Evolutionary conservation across 202 grass and related monocot species (phyloP), one percentile per base, ranked within the genome.

Genomic region (Setaria viridis): DNA sequence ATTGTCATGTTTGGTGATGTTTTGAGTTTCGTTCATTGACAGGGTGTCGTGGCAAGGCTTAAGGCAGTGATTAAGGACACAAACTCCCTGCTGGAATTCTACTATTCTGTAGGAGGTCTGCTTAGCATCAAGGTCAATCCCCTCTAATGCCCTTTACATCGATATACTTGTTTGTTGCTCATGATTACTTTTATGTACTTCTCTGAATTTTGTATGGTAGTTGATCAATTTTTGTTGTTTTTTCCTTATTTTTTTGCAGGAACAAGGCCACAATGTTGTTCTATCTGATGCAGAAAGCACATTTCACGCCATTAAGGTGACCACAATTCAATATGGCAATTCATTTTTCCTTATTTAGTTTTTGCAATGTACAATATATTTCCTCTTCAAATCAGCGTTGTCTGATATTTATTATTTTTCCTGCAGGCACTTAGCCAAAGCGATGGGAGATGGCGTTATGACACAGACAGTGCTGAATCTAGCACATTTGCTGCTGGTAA

Each of bases 261-360:
- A 86, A 35, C 90, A 97, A 91, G 97, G 94, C 25, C 48, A 90
- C 68, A 65, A 29, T 39, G 64, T 93, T 82, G 57, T 85, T 81
- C 55, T 99, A 25, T 85, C 90, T 79, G 92, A 93, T 67, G 89
- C 90, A 1, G 88, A 87, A 83, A 91, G 71, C 79, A 90, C 92
- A 88, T 99, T 99, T 85, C 92, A 97, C 17, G 86, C 94, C 68
- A 94, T 99, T 76, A 99, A 99, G 97, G 94, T 99, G 54, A 69
- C 9, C 45, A 4, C 82, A 59, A 7, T 77, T 50, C 25, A 43
- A 25, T 57, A 84, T 54, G 16, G 1, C 84, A 67, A 57, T 85
- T 30, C 33, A 32, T 9, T 78, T 48, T 46, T 10, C 6, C 21
- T 62, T 81, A 5, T 80, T 51, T 45, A 73, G 9, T 37, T 82